phyloP scores from a whole-genome alignment of 2,329 filamentous ascomycete genomes.

The Pseudocercospora musae region DNA sequence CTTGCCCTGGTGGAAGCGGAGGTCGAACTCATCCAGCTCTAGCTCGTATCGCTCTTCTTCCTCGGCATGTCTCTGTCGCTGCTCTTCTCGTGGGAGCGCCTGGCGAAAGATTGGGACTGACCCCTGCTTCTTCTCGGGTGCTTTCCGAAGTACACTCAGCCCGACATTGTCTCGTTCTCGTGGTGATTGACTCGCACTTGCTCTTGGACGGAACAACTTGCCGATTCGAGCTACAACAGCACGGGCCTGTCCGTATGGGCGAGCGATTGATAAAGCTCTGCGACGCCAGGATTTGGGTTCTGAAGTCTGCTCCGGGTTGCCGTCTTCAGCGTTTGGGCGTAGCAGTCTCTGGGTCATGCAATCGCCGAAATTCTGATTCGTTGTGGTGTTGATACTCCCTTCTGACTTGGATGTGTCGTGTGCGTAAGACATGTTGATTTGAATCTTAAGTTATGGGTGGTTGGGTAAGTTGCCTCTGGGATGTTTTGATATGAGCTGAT shows the following conservation, averaged over 20 bases:
- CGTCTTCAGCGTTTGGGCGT: neutral
- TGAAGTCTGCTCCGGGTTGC: neutral
- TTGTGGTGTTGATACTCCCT: neutral
- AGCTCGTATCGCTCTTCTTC: neutral
- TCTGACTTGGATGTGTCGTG: neutral
- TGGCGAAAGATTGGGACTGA: neutral
- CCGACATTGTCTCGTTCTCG: neutral
- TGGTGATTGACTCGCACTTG: neutral
- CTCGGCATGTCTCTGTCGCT: neutral
- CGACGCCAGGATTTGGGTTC: neutral
- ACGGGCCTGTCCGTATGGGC: neutral
- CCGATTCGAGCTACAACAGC: neutral
- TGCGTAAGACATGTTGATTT: neutral
- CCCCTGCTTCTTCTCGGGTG: neutral
- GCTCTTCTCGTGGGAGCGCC: neutral
- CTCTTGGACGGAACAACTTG: neutral
- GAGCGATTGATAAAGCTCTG: neutral
- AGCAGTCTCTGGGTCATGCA: neutral
- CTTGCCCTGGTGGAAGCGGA: neutral
- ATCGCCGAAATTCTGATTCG: neutral
- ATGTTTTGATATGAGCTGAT: neutral
- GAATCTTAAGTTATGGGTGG: neutral
- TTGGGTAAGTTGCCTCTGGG: neutral
- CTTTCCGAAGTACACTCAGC: neutral
- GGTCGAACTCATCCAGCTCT: neutral